These are phyloP conservation scores for Rachicladosporium sp. DNA, from an alignment of 2,329 filamentous ascomycete species.

Conservation along the genomic window DNA sequence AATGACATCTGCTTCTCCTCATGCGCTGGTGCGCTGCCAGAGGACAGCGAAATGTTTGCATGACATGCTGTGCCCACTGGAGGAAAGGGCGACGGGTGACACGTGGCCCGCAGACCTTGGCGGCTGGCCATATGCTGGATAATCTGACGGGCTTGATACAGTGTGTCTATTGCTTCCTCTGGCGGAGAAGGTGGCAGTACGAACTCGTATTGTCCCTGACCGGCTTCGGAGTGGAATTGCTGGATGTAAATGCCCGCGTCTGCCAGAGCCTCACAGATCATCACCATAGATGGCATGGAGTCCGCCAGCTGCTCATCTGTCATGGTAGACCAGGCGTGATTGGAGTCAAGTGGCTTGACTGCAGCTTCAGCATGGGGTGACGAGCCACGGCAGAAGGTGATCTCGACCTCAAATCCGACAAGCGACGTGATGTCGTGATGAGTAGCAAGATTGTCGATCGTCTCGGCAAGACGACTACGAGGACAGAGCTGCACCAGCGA, in stretches of 20 bases:
- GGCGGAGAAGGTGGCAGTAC: constrained; percentile 52
- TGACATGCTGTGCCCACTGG: constrained; percentile 55
- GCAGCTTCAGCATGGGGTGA: constrained; percentile 13
- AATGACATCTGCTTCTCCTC: constrained; percentile 48
- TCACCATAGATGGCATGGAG: constrained; percentile 48
- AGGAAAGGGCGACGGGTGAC: constrained; percentile 59
- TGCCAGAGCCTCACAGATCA: constrained; percentile 50
- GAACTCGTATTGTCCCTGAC: constrained; percentile 66
- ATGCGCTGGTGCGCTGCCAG: too few relatives aligned
- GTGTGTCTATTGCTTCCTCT: constrained; percentile 55
- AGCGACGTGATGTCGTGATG: constrained; percentile 46
- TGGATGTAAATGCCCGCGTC: constrained; percentile 54
- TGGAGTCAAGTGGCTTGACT: constrained; percentile 40
- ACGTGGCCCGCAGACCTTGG: constrained; percentile 53
- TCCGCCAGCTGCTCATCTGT: constrained; percentile 48
- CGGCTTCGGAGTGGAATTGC: constrained; percentile 63
- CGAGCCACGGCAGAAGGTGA: constrained; percentile 52
- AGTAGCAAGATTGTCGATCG: constrained; percentile 39
- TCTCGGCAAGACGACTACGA: constrained; percentile 30
- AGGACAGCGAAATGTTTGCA: constrained; percentile 46
- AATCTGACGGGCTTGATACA: constrained; percentile 59
- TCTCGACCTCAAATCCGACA: constrained; percentile 72
- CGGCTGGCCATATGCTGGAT: constrained; percentile 52
- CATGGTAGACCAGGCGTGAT: constrained; percentile 60
- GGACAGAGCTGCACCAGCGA: constrained; percentile 48